Evolutionary conservation across 176 grass and related monocot genomes (phyloP), one percentile per base, ranked within the genome.

Genomic region (Neostapfia colusana): DNA sequence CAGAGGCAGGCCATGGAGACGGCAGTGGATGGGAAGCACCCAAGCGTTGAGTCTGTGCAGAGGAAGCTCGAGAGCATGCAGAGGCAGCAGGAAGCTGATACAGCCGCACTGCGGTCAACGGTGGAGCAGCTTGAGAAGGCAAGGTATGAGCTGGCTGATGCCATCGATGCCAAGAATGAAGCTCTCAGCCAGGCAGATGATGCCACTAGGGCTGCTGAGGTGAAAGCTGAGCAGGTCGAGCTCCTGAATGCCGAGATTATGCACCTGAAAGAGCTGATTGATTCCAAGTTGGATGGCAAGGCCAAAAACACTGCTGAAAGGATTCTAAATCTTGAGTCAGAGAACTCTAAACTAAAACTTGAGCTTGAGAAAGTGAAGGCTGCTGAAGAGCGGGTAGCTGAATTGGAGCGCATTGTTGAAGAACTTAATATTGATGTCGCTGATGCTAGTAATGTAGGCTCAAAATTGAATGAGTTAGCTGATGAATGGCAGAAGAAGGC

Each of bases 71-170:
- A 87, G 57, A 82, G 59, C 70, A 82, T 97, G 77, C 77, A 87
- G 67, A 87, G 37, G 78, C 88, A 91, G 66, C 90, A 97, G 76
- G 78, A 85, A 31, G 78, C 85, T 58, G 88, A 91, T 41, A 68
- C 48, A 2, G 41, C 54, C 0, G 76, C 75, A 0, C 72, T 93
- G 62, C 63, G 53, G 26, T 88, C 85, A 7, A 72, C 75, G 0
- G 81, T 83, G 70, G 83, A 91, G 78, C 91, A 93, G 76, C 86
- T 93, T 36, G 86, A 93, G 85, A 85, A 88, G 57, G 79, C 92
- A 4, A 93, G 88, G 75, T 74, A 81, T 45, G 90, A 93, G 61
- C 75, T 93, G 44, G 53, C 82, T 12, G 81, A 88, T 44, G 86
- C 90, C 10, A 82, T 85, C 1, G 88, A 93, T 73, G 94, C 91